Percentiles rank a stretch among this genome's conserved stretches.
phyloP scores from a whole-genome alignment of 1,284 basidiomycete genomes.

The Cryptococcus sp. region DNA sequence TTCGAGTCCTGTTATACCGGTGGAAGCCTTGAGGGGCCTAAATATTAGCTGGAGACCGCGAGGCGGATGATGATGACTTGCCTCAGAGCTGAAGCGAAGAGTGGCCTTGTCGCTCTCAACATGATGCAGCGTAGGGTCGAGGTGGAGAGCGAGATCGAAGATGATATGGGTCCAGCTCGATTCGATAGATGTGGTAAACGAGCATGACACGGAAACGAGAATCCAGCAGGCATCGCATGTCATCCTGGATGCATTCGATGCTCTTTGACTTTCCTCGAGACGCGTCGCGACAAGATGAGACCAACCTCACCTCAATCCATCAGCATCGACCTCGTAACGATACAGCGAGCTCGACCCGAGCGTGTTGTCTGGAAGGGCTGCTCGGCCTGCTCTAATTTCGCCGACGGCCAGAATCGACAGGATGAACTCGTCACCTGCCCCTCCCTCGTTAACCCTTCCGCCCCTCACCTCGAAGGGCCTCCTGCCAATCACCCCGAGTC shows the following conservation, averaged over 20 bases:
- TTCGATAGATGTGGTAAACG: background rate
- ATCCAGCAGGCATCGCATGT: too few relatives aligned
- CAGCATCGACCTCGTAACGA: too few relatives aligned
- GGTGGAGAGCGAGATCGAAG: background rate
- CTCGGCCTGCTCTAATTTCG: too few relatives aligned
- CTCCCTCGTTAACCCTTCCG: conserved; percentile 31
- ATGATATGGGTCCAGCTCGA: background rate
- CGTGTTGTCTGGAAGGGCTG: too few relatives aligned
- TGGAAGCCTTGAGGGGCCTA: conserved; percentile 61
- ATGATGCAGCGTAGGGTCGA: conserved; percentile 48
- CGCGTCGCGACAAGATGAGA: too few relatives aligned
- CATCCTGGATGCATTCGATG: too few relatives aligned
- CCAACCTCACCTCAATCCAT: too few relatives aligned
- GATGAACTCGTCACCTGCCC: conserved; percentile 36
- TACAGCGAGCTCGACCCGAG: too few relatives aligned
- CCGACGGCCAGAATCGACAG: too few relatives aligned
- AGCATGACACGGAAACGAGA: background rate
- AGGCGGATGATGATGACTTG: conserved; percentile 14
- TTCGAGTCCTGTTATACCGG: conserved; percentile 62
- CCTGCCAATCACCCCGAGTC: conserved; percentile 25
- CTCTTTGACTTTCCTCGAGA: too few relatives aligned
- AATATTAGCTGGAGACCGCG: background rate
- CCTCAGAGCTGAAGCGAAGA: conserved; percentile 47
- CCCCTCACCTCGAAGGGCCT: conserved; percentile 23
- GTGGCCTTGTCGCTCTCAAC: conserved; percentile 71